Evolutionary conservation across 2,329 filamentous ascomycete genomes (phyloP), one percentile per base, ranked within the genome.

Genomic region (Aspergillus ochraceoroseus): DNA sequence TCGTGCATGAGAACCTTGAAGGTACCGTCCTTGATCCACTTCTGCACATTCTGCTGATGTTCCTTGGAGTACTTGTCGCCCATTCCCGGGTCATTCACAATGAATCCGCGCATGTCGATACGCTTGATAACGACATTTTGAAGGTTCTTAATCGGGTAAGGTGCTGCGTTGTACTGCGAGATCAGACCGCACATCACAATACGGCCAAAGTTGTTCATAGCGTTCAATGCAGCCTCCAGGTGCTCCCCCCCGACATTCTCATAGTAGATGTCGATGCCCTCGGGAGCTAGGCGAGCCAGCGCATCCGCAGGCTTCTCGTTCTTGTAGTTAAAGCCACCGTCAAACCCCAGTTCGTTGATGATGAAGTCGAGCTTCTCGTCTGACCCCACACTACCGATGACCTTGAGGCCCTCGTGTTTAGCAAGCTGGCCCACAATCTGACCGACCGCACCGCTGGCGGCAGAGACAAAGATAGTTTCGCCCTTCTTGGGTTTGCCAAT

Each of bases 271-370:
- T 94, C 86, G 47, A 94, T 75, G 3, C 86, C 87, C 8, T 87
- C 65, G 0, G 86, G 85, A 0, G 84, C 84, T 12, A 92, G 73
- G 43, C 84, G 74, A 49, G 71, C 65, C 41, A 94, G 72, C 0
- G 85, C 86, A 7, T 82, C 81, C 1, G 66, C 58, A 0, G 85
- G 75, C 52, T 75, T 77, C 69, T 92, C 85, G 52, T 78, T 88
- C 75, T 92, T 90, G 74, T 94, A 94, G 73, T 94, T 92, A 54
- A 90, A 92, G 6, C 81, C 87, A 11, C 64, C 75, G 56, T 87
- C 82, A 58, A 87, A 88, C 17, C 73, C 72, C 22, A 88, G 74
- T 33, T 84, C 79, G 39, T 83, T 79, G 41, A 63, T 70, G 61
- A 87, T 83, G 62, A 80, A 92, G 13, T 84, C 77, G 15, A 88